Evolutionary conservation across 2,329 filamentous ascomycete species (phyloP).

Genomic region (Cyclaneusma minus): DNA sequence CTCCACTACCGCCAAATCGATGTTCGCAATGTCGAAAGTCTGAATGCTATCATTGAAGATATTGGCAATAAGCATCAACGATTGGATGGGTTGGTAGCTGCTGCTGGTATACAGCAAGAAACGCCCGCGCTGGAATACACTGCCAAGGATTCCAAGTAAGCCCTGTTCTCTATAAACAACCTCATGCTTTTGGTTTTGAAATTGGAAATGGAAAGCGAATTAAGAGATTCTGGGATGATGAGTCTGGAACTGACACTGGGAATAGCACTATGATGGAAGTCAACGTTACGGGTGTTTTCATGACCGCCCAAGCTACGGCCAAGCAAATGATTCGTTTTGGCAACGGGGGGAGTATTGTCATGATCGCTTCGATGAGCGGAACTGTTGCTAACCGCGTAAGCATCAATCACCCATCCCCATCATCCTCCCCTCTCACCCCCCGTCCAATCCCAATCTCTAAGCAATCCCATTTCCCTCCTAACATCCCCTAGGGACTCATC

Average conservation of each 20-base stretch:
- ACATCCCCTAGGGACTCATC: slow-evolving; percentile 34
- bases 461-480: slow-evolving; percentile 4
- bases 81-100: slow-evolving; percentile 54
- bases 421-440: too few species aligned
- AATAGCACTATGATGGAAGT: slow-evolving; percentile 49
- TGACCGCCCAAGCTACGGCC: slow-evolving; percentile 56
- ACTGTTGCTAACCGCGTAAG: slow-evolving; percentile 26
- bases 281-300: slow-evolving; percentile 53
- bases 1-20: slow-evolving; percentile 54
- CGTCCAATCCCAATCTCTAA: too few species aligned
- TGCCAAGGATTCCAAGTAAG: slow-evolving; percentile 22
- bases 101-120: slow-evolving; percentile 54
- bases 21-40: slow-evolving; percentile 41
- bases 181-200: too few species aligned
- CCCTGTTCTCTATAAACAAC: background rate
- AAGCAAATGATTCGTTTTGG: slow-evolving; percentile 31
- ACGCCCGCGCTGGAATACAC: slow-evolving; percentile 52
- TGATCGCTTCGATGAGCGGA: slow-evolving; percentile 33
- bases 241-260: slow-evolving; percentile 1
- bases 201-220: too few species aligned
- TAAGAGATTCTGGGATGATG: too few species aligned
- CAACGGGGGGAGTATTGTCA: slow-evolving; percentile 28
- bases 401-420: too few species aligned
- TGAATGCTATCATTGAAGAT: slow-evolving; percentile 40
- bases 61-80: slow-evolving; percentile 46